Conservation (phyloP, 352 stramenopile species). For the Globisporangium apiculatum region DNA sequence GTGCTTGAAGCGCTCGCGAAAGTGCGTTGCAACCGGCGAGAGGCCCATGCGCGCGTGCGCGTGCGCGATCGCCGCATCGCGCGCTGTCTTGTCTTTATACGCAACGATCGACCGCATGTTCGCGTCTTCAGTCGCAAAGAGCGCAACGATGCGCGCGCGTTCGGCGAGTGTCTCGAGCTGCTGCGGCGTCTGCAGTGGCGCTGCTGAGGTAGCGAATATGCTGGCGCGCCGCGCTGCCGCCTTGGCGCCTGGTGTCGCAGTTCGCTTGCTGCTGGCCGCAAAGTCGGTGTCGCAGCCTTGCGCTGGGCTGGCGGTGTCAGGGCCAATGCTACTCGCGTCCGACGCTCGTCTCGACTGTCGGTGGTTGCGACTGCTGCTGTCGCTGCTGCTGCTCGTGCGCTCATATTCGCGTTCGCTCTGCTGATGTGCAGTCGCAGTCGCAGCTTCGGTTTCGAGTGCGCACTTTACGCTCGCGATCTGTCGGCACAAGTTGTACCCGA, state of each 20-base stretch:
- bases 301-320: no score
- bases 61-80: slow-evolving; percentile 24
- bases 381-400: not conserved
- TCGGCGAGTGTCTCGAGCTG: not conserved
- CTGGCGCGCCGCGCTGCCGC: not conserved
- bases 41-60: slow-evolving; percentile 31
- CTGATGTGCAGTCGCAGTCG: slow-evolving; percentile 3
- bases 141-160: slow-evolving; percentile 24
- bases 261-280: not conserved
- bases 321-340: not conserved
- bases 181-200: not conserved
- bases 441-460: slow-evolving; percentile 30
- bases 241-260: not conserved
- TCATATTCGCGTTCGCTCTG: slow-evolving; percentile 6
- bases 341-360: not conserved
- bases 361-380: not conserved
- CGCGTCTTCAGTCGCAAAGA: slow-evolving; percentile 51
- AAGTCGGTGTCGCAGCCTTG: no score
- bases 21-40: slow-evolving; percentile 39
- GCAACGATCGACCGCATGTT: slow-evolving; percentile 54
- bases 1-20: slow-evolving; percentile 67
- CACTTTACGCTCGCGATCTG: slow-evolving; percentile 51
- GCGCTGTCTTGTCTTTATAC: slow-evolving; percentile 49
- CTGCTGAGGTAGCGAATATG: not conserved
- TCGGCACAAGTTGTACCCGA: slow-evolving; percentile 57